Conservation (phyloP, 805 yeast genomes). For the Groenewaldozyma tartarivorans region DNA sequence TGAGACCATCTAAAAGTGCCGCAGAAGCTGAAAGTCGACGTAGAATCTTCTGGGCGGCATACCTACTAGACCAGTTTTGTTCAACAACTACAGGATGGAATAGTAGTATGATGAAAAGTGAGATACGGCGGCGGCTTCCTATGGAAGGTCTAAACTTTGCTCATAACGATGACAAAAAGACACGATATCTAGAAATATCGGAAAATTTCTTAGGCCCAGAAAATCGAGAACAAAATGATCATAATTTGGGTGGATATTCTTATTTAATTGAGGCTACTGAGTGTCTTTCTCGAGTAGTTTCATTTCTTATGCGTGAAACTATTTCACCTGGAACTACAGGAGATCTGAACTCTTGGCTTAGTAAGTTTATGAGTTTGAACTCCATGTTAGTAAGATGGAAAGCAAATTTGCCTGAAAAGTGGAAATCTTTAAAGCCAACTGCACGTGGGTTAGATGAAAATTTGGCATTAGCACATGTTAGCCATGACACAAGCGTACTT, state of each 20-base stretch:
- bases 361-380: conserved; percentile 7
- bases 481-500: conserved; percentile 12
- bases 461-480: conserved; percentile 13
- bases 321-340: conserved; percentile 3
- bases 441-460: conserved; percentile 12
- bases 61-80: conserved; percentile 12
- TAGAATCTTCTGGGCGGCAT: conserved; percentile 13
- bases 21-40: conserved; percentile 12
- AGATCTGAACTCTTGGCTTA: conserved; percentile 8
- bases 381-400: conserved; percentile 11
- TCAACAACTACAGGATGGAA: conserved; percentile 15
- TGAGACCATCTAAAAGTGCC: conserved; percentile 6
- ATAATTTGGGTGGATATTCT: conserved; percentile 12
- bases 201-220: conserved; percentile 1
- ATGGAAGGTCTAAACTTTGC: conserved; percentile 10
- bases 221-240: conserved; percentile 6
- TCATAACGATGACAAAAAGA: conserved; percentile 1
- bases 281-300: conserved; percentile 7
- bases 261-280: conserved; percentile 13
- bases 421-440: conserved; percentile 7
- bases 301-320: conserved; percentile 7
- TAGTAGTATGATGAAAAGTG: conserved; percentile 11
- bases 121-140: conserved; percentile 10
- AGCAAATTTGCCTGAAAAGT: conserved; percentile 8
- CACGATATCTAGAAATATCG: conserved; percentile 8